A percentile compares a stretch with the other conserved stretches of the same genome.
Evolutionary conservation across 768 basidiomycete species (phyloP).

Genomic region (Lactifluus rugatus): DNA sequence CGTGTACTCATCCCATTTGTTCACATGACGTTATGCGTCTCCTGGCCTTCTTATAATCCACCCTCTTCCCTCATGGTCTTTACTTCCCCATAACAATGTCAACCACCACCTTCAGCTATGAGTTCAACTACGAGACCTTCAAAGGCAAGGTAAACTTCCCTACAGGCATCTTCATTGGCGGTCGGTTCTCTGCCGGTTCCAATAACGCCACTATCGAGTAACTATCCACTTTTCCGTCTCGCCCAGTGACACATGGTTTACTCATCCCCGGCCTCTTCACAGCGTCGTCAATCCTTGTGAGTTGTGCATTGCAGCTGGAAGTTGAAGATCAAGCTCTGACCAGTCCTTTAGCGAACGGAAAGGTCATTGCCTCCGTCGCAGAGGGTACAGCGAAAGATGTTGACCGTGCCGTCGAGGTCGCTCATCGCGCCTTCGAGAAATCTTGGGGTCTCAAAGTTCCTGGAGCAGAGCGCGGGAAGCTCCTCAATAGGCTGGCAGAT

Average conservation of each 20-base stretch:
- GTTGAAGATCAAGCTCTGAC: neutral
- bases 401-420: constrained; percentile 63
- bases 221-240: neutral
- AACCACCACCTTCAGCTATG: constrained; percentile 32
- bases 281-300: constrained; percentile 53
- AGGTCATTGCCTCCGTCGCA: constrained; percentile 46
- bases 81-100: constrained; percentile 27
- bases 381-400: constrained; percentile 63
- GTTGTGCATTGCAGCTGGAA: neutral
- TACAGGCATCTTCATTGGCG: constrained; percentile 67
- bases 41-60: too few relatives aligned
- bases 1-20: too few relatives aligned
- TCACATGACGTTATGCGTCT: too few relatives aligned
- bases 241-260: neutral
- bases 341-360: constrained; percentile 35
- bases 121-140: constrained; percentile 45
- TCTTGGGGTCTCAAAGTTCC: constrained; percentile 58
- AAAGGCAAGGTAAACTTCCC: constrained; percentile 47
- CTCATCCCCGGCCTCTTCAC: neutral
- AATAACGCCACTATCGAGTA: constrained; percentile 55
- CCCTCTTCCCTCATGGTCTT: too few relatives aligned
- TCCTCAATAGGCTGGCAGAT: constrained; percentile 54
- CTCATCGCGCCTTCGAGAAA: constrained; percentile 52
- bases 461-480: constrained; percentile 41
- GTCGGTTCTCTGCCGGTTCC: constrained; percentile 51